These are phyloP conservation scores for Penicillium nordicum DNA, from an alignment of 2,329 filamentous ascomycete genomes.

Conservation along the genomic window DNA sequence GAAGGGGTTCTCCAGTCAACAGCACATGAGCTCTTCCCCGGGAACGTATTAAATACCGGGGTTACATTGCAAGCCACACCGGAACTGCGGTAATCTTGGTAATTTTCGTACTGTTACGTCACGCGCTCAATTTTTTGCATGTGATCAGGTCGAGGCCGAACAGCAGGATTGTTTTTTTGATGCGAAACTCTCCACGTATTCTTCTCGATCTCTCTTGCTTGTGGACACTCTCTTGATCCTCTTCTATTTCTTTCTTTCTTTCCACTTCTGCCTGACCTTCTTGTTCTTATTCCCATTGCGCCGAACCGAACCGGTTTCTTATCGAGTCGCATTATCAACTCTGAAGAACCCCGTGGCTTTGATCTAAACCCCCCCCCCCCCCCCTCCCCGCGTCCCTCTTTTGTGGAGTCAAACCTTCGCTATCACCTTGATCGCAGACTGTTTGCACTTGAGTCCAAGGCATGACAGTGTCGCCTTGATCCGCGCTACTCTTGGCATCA, in stretches of 20 bases:
- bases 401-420: constrained; percentile 4
- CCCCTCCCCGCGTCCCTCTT: constrained; percentile 7
- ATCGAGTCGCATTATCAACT: constrained; percentile 12
- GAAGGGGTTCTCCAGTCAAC: constrained; percentile 1
- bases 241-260: constrained; percentile 1
- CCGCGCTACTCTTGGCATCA: constrained; percentile 22
- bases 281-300: constrained; percentile 6
- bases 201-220: constrained; percentile 14
- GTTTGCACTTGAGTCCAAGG: constrained; percentile 18
- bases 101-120: constrained; percentile 35
- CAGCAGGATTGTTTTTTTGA: constrained; percentile 22
- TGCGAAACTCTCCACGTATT: constrained; percentile 1
- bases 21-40: constrained; percentile 5
- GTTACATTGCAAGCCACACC: background rate
- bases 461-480: constrained; percentile 27
- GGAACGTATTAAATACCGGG: constrained; percentile 12
- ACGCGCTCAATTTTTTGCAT: constrained; percentile 39
- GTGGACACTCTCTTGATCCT: constrained; percentile 7
- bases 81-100: constrained; percentile 10
- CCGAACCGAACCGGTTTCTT: background rate
- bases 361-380: background rate
- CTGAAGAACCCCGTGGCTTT: constrained; percentile 3
- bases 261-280: background rate
- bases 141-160: constrained; percentile 29
- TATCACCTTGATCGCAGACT: background rate